Base-by-base conservation (phyloP, 768 basidiomycete species). In the Boletus rubescentipes region DNA sequence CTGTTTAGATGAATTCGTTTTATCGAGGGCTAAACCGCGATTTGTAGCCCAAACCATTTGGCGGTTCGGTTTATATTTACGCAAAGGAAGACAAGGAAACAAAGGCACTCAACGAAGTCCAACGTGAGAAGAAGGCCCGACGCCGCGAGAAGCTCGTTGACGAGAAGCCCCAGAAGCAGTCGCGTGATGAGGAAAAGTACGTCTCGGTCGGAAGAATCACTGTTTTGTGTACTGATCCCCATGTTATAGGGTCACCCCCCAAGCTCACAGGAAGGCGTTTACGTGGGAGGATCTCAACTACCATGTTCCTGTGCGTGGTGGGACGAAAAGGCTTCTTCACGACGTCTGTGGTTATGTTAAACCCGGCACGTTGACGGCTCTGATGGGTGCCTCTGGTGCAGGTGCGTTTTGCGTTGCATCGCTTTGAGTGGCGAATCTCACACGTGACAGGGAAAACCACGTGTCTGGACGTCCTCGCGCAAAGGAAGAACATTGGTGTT, bases 311-410 rank as follows among this genome's bases (percentile, higher is more conserved):
- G 80, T 86, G 0, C 75, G 82, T 1, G 79, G 78, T 23, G 87
- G 87, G 9, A 76, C 75, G 14, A 76, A 73, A 9, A 78, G 82
- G 39, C 75, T 93, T 10, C 78, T 93, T 35, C 82, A 91, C 61
- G 84, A 91, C 58, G 82, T 93, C 16, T 80, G 77, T 57, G 91
- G 91, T 0, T 93, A 85, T 63, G 88, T 91, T 39, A 87, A 86
- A 61, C 93, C 93, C 10, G 93, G 91, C 3, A 91, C 85, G n/a
- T 69, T 93, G 56, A 93, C 92, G 0, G 93, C 91, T 1, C 77
- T 95, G 10, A 92, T 95, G 91, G 92, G 92, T 55, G 87, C 87
- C 14, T 86, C 85, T 54, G 89, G 89, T 48, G 89, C 89, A 39
- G 87, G 85, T 72, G 65, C 61, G 73, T 74, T n/a, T 45, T 57